Evolutionary conservation across 176 grass and related monocot species (phyloP).

Genomic region (Musa itinerans): DNA sequence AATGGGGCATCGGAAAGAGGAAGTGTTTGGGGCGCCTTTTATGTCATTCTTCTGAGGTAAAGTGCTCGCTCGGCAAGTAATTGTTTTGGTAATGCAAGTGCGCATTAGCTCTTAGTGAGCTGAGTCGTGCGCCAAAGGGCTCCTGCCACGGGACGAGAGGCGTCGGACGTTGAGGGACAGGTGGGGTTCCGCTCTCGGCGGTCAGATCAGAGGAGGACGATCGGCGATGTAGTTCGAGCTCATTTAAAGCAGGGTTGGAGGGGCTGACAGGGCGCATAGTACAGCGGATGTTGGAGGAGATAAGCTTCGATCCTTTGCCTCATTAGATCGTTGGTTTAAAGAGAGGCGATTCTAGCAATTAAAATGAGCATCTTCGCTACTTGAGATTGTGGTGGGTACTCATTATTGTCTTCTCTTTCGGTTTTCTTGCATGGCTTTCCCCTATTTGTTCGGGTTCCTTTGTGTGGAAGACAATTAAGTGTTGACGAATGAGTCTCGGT

Average conservation of each 20-base stretch:
- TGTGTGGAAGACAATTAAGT: not conserved
- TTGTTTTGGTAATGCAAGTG: too few species aligned
- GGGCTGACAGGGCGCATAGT: not conserved
- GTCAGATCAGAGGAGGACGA: not conserved
- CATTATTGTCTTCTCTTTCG: not conserved
- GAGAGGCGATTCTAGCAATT: not conserved
- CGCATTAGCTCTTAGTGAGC: too few species aligned
- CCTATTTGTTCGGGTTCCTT: not conserved
- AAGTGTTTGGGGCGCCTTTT: too few species aligned
- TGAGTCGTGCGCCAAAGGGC: too few species aligned
- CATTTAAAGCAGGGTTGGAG: not conserved
- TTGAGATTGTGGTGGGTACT: not conserved
- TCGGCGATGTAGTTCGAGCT: not conserved
- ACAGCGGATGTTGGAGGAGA: not conserved
- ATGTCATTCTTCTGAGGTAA: too few species aligned
- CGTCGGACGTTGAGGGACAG: conserved; percentile 5
- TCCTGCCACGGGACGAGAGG: not conserved
- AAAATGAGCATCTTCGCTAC: not conserved
- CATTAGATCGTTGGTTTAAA: not conserved
- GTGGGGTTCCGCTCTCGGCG: conserved; percentile 12
- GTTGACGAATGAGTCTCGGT: not conserved
- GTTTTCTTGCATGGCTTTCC: not conserved
- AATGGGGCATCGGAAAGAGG: too few species aligned
- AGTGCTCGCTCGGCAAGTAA: too few species aligned
- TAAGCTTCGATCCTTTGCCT: conserved; percentile 5